phyloP scores from a whole-genome alignment of 2,329 filamentous ascomycete species.

The Colletotrichum nymphaeae region DNA sequence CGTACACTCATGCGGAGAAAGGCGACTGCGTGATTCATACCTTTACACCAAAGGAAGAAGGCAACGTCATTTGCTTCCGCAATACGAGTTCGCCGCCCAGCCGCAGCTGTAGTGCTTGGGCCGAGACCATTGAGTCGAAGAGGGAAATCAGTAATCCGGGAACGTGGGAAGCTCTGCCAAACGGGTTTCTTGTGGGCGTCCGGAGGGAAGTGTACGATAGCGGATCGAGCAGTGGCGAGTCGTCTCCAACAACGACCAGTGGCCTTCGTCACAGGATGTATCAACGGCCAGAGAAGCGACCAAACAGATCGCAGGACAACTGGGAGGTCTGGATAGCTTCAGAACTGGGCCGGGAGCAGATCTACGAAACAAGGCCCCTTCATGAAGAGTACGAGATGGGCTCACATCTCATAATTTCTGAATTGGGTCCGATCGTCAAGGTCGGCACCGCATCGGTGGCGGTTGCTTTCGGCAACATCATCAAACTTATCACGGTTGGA shows the following conservation, averaged over 20 bases:
- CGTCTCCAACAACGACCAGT: conserved; percentile 36
- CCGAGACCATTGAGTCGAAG: conserved; percentile 60
- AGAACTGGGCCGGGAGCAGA: conserved; percentile 55
- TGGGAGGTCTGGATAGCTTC: conserved; percentile 69
- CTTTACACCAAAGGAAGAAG: conserved; percentile 65
- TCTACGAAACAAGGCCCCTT: conserved; percentile 59
- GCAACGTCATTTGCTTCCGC: conserved; percentile 68
- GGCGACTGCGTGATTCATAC: conserved; percentile 74
- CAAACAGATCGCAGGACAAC: conserved; percentile 43
- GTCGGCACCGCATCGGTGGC: conserved; percentile 75
- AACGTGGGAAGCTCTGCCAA: conserved; percentile 70
- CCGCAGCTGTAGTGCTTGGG: conserved; percentile 62
- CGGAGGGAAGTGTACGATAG: conserved; percentile 55
- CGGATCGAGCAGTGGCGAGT: conserved; percentile 35
- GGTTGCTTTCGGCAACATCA: conserved; percentile 77
- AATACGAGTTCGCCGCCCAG: conserved; percentile 52
- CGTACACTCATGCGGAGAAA: conserved; percentile 69
- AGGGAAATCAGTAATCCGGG: conserved; percentile 72
- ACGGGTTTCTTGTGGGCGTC: conserved; percentile 72
- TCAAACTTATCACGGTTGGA: conserved; percentile 78
- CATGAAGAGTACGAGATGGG: conserved; percentile 53
- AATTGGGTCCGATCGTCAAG: conserved; percentile 71
- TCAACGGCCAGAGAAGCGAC: conserved; percentile 38
- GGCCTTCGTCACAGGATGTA: conserved; percentile 45
- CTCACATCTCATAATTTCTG: conserved; percentile 71